Evolutionary conservation across 2,329 filamentous ascomycete species (phyloP), one percentile per base, ranked within the genome.

Genomic region (Raffaelea deltoideospora): DNA sequence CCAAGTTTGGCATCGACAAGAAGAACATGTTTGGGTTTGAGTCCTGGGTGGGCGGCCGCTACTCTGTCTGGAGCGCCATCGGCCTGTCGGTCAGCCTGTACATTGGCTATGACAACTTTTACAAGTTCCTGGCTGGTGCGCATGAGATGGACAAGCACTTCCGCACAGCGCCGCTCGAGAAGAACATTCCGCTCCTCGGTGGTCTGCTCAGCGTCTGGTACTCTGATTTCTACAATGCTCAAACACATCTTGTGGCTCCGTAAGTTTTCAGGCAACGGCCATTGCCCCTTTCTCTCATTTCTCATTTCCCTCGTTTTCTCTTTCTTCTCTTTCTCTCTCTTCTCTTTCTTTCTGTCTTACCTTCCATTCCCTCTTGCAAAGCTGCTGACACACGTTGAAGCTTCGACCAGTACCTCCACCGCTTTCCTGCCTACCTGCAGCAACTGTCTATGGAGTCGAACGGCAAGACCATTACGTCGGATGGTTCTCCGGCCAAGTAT

Each of bases 21-120:
- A 88, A 88, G 72, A 98, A 96, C 72, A 98, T 98, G 90, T 98
- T 98, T 55, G 87, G 86, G 51, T 98, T 98, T 57, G 87, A 88
- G 62, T 92, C 83, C 63, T 98, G 90, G 90, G 88, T 96, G 36
- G 90, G 90, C 57, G 90, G 90, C 40, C 82, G 90, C 42, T 98
- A 98, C 74, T 94, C 86, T 42, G 90, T 98, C 48, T 98, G 90
- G 90, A 94, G 86, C 49, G 90, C 90, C 58, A 98, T 98, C 54
- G 90, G 90, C 49, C 68, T 98, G 44, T 94, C 85, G 45, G 87
- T 98, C 40, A 80, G 80, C 49, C 71, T 98, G 47, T 94, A 95
- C 68, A 81, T 98, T 56, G 90, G 90, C 56, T 98, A 71, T 59
- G 87, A 96, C 57, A 95, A 95, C 73, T 98, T 96, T 70, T 76